Evolutionary conservation across 257 asterid species (phyloP), one percentile per base, ranked within the genome.

Genomic region (Gardenia jasminoides): DNA sequence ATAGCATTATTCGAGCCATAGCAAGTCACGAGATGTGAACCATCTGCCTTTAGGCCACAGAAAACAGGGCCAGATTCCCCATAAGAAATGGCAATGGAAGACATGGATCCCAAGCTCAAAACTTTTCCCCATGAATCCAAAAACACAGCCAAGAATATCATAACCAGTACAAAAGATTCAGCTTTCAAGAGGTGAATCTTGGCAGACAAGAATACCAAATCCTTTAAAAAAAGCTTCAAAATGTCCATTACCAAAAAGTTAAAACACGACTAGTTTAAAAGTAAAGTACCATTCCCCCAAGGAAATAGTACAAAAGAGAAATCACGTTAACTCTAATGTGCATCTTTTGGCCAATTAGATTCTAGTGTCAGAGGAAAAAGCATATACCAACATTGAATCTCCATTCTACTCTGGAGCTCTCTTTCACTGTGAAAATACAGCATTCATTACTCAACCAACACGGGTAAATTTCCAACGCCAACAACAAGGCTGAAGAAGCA

Each of bases 11-110:
- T 94, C 12, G 97, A 88, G 76, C 98, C 98, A 81, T 88, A 92
- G 81, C 98, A 92, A 41, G 78, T 61, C 8, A 90, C 91, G 33
- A 88, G 80, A 80, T 90, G 98, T 12, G 98, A 92, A 67, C 98
- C 98, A 70, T 92, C 98, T 0, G 92, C 85, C 81, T 91, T 94
- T 6, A 92, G 80, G 10, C 97, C 94, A 78, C 98, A 92, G 82
- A 92, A 91, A 64, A 86, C 98, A 0, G 97, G 89, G 5, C 98
- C 98, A 48, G 87, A 82, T 80, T 89, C 97, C 26, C 97, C 98
- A 77, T 94, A 94, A 1, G 97, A 91, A 31, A 92, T 89, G 69
- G 97, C 92, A 71, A 94, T 91, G 28, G 98, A 89, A 30, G 98
- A 88, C 97, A 94, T 92, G 86, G 97, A 91, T 16, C 98, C 98